Conservation (phyloP, 441 rosid genomes). For the Populus hybrid region DNA sequence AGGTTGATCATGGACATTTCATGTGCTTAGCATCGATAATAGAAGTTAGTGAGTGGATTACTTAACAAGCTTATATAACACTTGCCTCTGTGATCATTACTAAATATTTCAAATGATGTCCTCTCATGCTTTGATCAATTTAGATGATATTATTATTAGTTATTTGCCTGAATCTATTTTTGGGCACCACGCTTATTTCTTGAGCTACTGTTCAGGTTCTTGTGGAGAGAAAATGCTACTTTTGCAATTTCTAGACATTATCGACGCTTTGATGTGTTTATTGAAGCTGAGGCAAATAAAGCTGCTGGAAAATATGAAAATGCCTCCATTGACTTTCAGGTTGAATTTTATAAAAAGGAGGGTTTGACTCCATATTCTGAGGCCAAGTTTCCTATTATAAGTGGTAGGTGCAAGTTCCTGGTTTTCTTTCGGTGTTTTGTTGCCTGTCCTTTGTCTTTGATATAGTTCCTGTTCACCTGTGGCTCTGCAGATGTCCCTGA, state of each 20-base stretch:
- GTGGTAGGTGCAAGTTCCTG: slow-evolving; percentile 49
- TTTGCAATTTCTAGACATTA: slow-evolving; percentile 58
- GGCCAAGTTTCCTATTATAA: slow-evolving; percentile 84
- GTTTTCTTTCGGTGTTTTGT: slow-evolving; percentile 1
- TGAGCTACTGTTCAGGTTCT: slow-evolving; percentile 50
- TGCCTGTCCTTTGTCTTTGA: too few species aligned
- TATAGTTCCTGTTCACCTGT: too few species aligned
- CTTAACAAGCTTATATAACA: neutral
- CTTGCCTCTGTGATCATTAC: neutral
- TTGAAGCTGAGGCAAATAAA: slow-evolving; percentile 96
- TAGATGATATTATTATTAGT: neutral
- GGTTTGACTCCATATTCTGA: slow-evolving; percentile 78
- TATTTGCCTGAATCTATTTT: neutral
- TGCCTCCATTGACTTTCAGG: slow-evolving; percentile 82
- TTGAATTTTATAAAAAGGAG: slow-evolving; percentile 79
- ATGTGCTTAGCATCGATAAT: neutral
- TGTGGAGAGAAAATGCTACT: slow-evolving; percentile 86
- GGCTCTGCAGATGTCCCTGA: too few species aligned
- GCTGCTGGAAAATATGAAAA: slow-evolving; percentile 92
- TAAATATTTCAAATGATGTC: neutral
- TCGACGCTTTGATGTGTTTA: slow-evolving; percentile 53
- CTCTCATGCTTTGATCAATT: neutral
- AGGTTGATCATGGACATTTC: neutral
- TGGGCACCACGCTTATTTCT: slow-evolving; percentile 5
- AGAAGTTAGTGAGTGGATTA: neutral